A percentile compares a stretch with the other conserved stretches of the same genome.
Evolutionary conservation across 1,284 basidiomycete species (phyloP).

Genomic region (Trametes pubescens): DNA sequence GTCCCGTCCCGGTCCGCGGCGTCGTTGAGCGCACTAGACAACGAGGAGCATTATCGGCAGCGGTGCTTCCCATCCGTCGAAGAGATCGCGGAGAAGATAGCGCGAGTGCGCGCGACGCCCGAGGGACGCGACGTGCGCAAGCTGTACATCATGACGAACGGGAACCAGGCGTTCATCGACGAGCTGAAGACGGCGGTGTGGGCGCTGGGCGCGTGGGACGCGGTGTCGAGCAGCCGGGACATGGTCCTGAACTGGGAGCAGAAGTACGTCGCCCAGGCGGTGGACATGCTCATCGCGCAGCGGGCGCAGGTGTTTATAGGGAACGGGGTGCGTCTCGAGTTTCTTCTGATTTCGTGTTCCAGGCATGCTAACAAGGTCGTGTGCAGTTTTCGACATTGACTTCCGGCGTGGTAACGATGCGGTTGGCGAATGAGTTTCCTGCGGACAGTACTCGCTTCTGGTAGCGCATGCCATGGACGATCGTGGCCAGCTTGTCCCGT

Average conservation of each 20-base stretch:
- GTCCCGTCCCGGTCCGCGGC: constrained; percentile 32
- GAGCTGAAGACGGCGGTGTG: constrained; percentile 52
- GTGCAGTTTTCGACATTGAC: constrained; percentile 42
- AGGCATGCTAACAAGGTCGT: background rate
- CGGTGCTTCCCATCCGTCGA: constrained; percentile 58
- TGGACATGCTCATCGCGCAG: constrained; percentile 56
- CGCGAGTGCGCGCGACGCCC: constrained; percentile 43
- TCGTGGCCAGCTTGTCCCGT: no score
- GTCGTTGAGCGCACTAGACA: constrained; percentile 33
- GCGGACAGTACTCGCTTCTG: constrained; percentile 35
- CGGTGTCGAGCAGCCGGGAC: constrained; percentile 46
- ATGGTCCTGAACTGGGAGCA: constrained; percentile 47
- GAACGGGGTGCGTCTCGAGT: constrained; percentile 45
- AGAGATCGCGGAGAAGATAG: constrained; percentile 53
- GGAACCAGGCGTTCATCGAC: constrained; percentile 45
- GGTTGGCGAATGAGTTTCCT: constrained; percentile 33
- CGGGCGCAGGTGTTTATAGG: constrained; percentile 55
- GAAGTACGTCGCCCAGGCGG: constrained; percentile 46
- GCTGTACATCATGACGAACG: constrained; percentile 68
- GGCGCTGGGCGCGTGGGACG: constrained; percentile 34
- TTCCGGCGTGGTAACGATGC: constrained; percentile 40
- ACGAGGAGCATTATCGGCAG: constrained; percentile 44
- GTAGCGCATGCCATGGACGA: constrained; percentile 12
- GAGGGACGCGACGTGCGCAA: constrained; percentile 40
- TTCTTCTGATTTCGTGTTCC: background rate